Evolutionary conservation across 805 yeast species (phyloP), one percentile per base, ranked within the genome.

Genomic region (Hanseniaspora hatyaiensis): DNA sequence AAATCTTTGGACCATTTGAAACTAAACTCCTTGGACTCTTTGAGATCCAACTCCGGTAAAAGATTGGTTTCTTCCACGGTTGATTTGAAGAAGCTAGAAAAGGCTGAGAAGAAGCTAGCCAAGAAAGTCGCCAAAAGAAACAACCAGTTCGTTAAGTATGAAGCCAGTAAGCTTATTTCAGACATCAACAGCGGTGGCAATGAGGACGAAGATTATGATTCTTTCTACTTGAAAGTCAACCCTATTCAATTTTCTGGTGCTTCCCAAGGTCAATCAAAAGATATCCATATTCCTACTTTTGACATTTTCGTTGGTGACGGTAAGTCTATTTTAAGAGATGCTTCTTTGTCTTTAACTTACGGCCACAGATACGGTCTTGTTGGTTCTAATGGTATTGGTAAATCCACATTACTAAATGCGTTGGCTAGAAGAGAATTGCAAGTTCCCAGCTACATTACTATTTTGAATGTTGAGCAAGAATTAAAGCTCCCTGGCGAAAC

Each of bases 341-440:
- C 97, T 23, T 74, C 87, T 20, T 74, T 92, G 54, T 79, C 95
- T 1, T 73, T 92, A 53, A 80, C 95, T 24, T 80, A 80, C 62
- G 98, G 98, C 48, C 86, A 83, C 64, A 77, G 97, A 62, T 92
- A 92, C 57, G 99, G 98, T 77, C 68, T 92, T 46, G 96, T 92
- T 37, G 99, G 99, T 65, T 94, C 88, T 62, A 92, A 92, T 69
- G 99, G 99, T 89, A 88, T 92, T 56, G 99, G 99, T 80, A 92
- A 92, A 65, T 88, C 97, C 37, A 92, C 98, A 0, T 68, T 92
- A 47, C 70, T 92, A 61, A 74, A 85, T 55, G 99, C 99, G 0
- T 69, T 92, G 47, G 81, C 96, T 1, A 77, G 94, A 63, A 81
- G 99, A 74, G 98, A 92, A 61, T 71, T 92, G 56, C 78, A 86